Evolutionary conservation across 2,329 filamentous ascomycete species (phyloP).

Genomic region (Penicillium sp.): DNA sequence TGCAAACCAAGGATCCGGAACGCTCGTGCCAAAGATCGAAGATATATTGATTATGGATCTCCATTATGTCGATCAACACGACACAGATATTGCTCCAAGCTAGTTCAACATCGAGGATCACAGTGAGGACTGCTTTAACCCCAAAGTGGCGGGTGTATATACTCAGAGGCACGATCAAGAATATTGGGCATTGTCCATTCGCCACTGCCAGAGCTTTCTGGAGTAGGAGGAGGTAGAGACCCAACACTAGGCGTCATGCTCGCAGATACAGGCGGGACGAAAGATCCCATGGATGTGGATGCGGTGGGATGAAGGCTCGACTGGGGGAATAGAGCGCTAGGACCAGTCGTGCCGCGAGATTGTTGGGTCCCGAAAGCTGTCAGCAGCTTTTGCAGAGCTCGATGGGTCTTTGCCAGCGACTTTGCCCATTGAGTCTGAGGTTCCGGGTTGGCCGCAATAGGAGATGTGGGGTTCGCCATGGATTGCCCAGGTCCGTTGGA

Average conservation of each 20-base stretch:
- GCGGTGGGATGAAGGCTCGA: constrained; percentile 8
- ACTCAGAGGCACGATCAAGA: constrained; percentile 43
- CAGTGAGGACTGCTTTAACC: constrained; percentile 14
- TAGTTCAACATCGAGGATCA: no score
- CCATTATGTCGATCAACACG: no score
- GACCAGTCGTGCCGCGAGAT: constrained; percentile 12
- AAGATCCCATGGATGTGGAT: constrained; percentile 9
- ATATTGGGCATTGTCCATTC: constrained; percentile 44
- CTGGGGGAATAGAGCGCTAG: constrained; percentile 18
- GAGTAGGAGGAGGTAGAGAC: constrained; percentile 41
- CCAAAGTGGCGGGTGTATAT: constrained; percentile 45
- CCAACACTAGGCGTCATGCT: constrained; percentile 30
- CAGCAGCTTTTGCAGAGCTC: constrained; percentile 43
- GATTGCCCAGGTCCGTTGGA: constrained; percentile 23
- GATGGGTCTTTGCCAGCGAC: constrained; percentile 42
- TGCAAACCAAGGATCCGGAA: no score
- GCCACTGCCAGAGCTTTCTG: constrained; percentile 42
- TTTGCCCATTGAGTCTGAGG: constrained; percentile 43
- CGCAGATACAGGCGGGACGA: constrained; percentile 16
- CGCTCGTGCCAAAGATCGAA: no score
- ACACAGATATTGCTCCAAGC: no score
- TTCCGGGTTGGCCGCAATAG: constrained; percentile 26
- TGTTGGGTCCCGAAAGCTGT: constrained; percentile 30
- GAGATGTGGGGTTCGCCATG: constrained; percentile 23
- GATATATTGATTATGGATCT: no score